phyloP scores from a whole-genome alignment of 768 basidiomycete genomes.

The Strobilomyces echinocephalus region DNA sequence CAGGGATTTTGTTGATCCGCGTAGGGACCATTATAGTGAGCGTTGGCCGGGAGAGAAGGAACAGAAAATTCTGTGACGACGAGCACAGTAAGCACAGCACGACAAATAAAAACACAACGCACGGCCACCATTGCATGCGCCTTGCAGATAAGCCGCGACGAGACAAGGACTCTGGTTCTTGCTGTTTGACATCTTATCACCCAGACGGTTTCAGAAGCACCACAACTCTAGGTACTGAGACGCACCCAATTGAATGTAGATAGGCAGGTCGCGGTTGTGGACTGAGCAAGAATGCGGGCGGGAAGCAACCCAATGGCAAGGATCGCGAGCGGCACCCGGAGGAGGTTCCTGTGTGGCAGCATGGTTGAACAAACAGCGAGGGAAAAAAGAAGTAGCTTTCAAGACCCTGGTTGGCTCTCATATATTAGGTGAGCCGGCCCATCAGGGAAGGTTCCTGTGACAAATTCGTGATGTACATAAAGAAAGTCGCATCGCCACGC shows the following conservation, averaged over 20 bases:
- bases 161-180: slow-evolving; percentile 44
- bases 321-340: slow-evolving; percentile 16
- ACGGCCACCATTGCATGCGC: slow-evolving; percentile 41
- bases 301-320: slow-evolving; percentile 16
- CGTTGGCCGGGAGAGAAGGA: slow-evolving; percentile 32
- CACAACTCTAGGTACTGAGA: neutral
- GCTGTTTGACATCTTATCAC: slow-evolving; percentile 36
- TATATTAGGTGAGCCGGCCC: neutral
- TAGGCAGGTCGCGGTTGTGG: slow-evolving; percentile 19
- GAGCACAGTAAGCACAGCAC: slow-evolving; percentile 5
- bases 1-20: slow-evolving; percentile 32
- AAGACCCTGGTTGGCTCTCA: neutral
- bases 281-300: slow-evolving; percentile 19
- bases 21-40: slow-evolving; percentile 33
- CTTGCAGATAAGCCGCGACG: slow-evolving; percentile 40
- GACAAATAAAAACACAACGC: slow-evolving; percentile 17
- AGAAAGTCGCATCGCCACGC: no score
- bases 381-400: neutral
- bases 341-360: neutral
- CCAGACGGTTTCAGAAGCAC: neutral
- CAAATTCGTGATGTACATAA: neutral
- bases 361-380: slow-evolving; percentile 3
- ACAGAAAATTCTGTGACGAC: slow-evolving; percentile 36
- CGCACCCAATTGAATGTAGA: slow-evolving; percentile 27
- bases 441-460: neutral